Conservation (phyloP, 352 stramenopile species). For the Pythium myriotylum region DNA sequence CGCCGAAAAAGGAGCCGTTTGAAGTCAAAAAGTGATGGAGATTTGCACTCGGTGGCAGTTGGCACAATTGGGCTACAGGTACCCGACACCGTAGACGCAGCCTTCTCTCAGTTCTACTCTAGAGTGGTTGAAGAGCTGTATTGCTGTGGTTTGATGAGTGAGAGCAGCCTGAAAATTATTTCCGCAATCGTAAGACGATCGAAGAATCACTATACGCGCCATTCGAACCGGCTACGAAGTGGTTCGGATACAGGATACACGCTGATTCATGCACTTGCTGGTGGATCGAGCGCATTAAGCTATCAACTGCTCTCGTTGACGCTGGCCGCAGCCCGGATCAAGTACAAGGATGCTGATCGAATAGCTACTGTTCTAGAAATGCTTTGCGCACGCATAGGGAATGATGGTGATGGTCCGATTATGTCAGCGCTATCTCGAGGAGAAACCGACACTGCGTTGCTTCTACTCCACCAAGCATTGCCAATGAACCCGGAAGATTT, state of each 20-base stretch:
- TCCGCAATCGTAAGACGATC: neutral
- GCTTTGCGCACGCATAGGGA: neutral
- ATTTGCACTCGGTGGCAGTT: neutral
- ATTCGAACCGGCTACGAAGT: no score
- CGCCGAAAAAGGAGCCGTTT: neutral
- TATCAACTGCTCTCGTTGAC: slow-evolving; percentile 2
- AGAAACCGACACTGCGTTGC: slow-evolving; percentile 9
- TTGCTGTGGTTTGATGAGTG: neutral
- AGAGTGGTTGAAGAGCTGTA: slow-evolving; percentile 9
- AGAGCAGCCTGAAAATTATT: neutral
- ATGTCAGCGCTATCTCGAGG: neutral
- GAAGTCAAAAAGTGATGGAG: slow-evolving; percentile 1
- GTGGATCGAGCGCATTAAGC: neutral
- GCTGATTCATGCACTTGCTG: neutral
- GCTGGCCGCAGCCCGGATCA: slow-evolving; percentile 6
- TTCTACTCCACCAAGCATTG: slow-evolving; percentile 13
- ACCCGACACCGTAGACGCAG: neutral
- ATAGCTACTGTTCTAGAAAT: neutral
- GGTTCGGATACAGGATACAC: neutral
- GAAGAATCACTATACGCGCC: no score
- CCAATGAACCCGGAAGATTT: neutral
- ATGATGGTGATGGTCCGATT: slow-evolving; percentile 4
- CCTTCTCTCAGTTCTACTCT: neutral
- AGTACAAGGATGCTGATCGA: neutral
- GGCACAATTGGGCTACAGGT: neutral